phyloP scores from a whole-genome alignment of 1,139 yeast species.

The Hansenula sp. region DNA sequence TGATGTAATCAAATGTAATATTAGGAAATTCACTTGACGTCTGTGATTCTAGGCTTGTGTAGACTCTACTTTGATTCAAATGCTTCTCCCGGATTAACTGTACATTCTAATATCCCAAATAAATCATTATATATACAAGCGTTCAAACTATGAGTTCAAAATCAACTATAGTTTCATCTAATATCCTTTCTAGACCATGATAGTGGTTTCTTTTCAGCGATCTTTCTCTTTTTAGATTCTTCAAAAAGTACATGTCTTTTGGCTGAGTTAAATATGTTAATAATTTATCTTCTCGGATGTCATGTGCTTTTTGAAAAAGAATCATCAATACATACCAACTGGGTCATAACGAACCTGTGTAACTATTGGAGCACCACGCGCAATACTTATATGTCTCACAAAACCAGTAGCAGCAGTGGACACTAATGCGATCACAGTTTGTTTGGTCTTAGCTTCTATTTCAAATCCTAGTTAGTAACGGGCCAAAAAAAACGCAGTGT shows the following conservation, averaged over 20 bases:
- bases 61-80: no score
- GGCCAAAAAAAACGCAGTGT: neutral
- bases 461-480: neutral
- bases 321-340: slow-evolving; percentile 29
- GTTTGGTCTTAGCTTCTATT: neutral
- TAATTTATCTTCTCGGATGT: neutral
- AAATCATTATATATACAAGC: slow-evolving; percentile 23
- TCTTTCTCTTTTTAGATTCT: slow-evolving; percentile 82
- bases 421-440: slow-evolving; percentile 52
- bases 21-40: no score
- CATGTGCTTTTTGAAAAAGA: neutral
- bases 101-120: neutral
- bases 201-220: slow-evolving; percentile 59
- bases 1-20: no score
- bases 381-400: slow-evolving; percentile 74
- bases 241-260: slow-evolving; percentile 82
- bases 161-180: slow-evolving; percentile 2
- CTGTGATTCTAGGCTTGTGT: no score
- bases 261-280: slow-evolving; percentile 27
- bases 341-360: slow-evolving; percentile 92
- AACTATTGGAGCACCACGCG: slow-evolving; percentile 76
- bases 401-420: slow-evolving; percentile 89
- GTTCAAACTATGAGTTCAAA: no score
- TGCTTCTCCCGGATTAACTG: neutral
- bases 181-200: slow-evolving; percentile 50